Base-by-base conservation (phyloP, 2,329 filamentous ascomycete genomes). In the Neospermospora avenae region DNA sequence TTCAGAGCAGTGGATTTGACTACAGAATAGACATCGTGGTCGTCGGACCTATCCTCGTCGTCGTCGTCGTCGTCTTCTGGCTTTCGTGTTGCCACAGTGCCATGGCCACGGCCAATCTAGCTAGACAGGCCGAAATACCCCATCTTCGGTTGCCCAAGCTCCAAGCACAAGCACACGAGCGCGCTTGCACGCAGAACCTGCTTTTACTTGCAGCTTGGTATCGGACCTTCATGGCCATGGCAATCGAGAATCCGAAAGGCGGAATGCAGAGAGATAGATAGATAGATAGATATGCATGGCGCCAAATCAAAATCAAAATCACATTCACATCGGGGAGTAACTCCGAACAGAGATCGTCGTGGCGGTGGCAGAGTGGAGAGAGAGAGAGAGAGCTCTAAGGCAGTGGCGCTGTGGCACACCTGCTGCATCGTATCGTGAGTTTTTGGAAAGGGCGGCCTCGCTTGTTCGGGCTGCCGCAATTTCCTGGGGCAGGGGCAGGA, bases 401-500 rank as follows among this genome's bases (percentile, higher is more conserved):
- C n/a, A n/a, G n/a, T n/a, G n/a, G n/a, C n/a, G n/a, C n/a, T 31
- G 28, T 31, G 28, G 28, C 42, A 45, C 42, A 45, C 7, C 18
- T 18, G n/a, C 18, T 18, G n/a, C 48, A 51, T 37, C 45, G 24
- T 25, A 49, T 49, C 48, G 28, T 51, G 48, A 31, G 11, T 31
- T 31, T 31, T 31, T 5, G 35, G 35, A 51, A 51, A 28, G 31
- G 48, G 28, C 34, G 22, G 48, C 48, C 6, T 22, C 28, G 48
- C 18, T 31, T 14, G 8, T 20, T 35, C 41, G 48, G 39, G 39
- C 53, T 54, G 57, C 46, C 24, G 41, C 57, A 59, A 59, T 59
- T 28, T 59, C 57, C 57, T 55, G 20, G 39, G n/a, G 25, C 49
- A 55, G 57, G 57, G 57, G 49, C 44, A 35, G 42, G 49, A 55